A percentile compares a stretch with the other conserved stretches of the same genome.
Conservation (phyloP, 2,329 filamentous ascomycete genomes). For the Exophiala sp. region DNA sequence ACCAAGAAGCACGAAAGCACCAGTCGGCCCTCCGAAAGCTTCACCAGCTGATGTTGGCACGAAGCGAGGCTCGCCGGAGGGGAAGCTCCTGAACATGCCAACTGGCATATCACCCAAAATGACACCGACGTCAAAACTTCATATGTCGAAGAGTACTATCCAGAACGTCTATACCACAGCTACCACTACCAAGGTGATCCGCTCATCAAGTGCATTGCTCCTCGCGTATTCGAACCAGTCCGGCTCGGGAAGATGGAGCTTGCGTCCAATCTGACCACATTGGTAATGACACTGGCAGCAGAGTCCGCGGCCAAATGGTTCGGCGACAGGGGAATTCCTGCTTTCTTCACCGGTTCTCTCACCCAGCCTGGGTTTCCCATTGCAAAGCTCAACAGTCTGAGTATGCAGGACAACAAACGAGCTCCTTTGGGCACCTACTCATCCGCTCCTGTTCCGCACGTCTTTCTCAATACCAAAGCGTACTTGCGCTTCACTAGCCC, state of each 20-base stretch:
- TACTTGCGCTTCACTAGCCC: constrained; percentile 58
- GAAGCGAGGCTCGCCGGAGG: constrained; percentile 8
- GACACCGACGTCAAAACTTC: constrained; percentile 3
- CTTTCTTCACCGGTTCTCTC: constrained; percentile 44
- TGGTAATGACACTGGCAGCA: constrained; percentile 53
- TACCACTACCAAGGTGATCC: constrained; percentile 40
- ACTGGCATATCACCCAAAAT: constrained; percentile 24
- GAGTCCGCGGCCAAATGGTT: constrained; percentile 49
- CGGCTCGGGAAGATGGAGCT: constrained; percentile 28
- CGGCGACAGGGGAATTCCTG: constrained; percentile 46
- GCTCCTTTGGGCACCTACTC: constrained; percentile 32
- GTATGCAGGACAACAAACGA: constrained; percentile 1
- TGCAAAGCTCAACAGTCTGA: constrained; percentile 37
- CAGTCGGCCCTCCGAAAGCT: constrained; percentile 32
- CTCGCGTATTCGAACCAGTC: constrained; percentile 2
- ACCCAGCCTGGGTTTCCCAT: constrained; percentile 32
- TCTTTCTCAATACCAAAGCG: constrained; percentile 45
- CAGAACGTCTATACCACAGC: constrained; percentile 30
- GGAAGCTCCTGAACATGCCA: constrained; percentile 28
- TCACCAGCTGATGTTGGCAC: constrained; percentile 20
- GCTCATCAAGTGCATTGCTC: constrained; percentile 33
- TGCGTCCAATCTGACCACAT: constrained; percentile 40
- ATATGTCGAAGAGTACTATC: constrained; percentile 24
- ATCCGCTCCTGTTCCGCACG: constrained; percentile 46
- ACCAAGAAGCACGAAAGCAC: constrained; percentile 28